A percentile compares a stretch with the other conserved stretches of the same genome.
Evolutionary conservation across 2,329 filamentous ascomycete genomes (phyloP).

Genomic region (Hirsutella thompsonii): DNA sequence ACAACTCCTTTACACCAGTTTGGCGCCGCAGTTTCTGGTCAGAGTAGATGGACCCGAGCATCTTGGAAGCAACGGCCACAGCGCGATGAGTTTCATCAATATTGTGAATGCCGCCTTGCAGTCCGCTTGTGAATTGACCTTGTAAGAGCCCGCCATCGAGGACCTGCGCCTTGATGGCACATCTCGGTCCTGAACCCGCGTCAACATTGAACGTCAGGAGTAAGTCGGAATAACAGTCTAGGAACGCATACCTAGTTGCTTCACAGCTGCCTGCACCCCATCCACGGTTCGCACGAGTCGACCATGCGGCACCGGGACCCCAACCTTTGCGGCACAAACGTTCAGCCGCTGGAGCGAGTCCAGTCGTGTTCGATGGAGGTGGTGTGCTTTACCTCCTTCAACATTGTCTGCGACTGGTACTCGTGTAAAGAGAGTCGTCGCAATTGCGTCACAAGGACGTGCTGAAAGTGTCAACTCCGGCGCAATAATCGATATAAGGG

Average conservation of each 20-base stretch:
- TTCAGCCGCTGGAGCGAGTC: background rate
- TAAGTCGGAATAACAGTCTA: too few relatives aligned
- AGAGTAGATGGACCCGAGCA: constrained; percentile 6
- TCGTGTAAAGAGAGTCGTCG: constrained; percentile 13
- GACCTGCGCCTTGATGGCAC: constrained; percentile 15
- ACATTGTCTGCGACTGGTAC: constrained; percentile 14
- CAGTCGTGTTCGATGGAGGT: background rate
- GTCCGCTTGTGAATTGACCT: constrained; percentile 5
- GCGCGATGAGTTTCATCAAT: constrained; percentile 8
- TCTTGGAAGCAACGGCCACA: constrained; percentile 7
- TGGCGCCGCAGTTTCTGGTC: background rate
- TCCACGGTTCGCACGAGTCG: constrained; percentile 8
- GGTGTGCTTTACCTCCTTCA: constrained; percentile 9
- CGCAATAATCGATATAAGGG: too few relatives aligned
- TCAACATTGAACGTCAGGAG: too few relatives aligned
- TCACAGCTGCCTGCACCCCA: constrained; percentile 10
- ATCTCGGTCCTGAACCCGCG: constrained; percentile 11
- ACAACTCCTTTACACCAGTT: constrained; percentile 16
- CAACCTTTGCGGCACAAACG: constrained; percentile 10
- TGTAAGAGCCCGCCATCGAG: constrained; percentile 6
- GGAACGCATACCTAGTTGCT: constrained; percentile 11
- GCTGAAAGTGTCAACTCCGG: too few relatives aligned
- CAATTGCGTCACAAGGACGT: background rate
- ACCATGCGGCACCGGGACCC: constrained; percentile 12
- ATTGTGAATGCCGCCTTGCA: constrained; percentile 3